Base-by-base conservation (phyloP, 257 asterid genomes). In the Scutellaria baicalensis region DNA sequence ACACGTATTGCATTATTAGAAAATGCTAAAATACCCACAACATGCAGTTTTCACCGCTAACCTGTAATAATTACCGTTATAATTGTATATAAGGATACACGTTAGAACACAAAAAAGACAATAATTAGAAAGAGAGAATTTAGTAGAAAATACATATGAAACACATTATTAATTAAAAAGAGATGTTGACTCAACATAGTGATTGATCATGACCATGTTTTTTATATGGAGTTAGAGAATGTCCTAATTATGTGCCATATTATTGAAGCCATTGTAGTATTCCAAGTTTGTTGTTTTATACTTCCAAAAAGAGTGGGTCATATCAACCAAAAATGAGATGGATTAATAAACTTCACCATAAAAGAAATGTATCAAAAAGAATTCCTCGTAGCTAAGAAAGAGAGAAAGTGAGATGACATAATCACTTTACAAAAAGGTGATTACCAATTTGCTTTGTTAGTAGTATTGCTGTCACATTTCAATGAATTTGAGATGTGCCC, bases 361-460 rank as follows among this genome's bases (percentile, higher is more conserved):
- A 69, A 80, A 71, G 78, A 78, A 68, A 11, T 33, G 73, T 71
- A 11, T 57, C 55, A 60, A 72, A 1, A 78, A 63, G 81, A 64
- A 81, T 47, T 78, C 85, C 73, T 73, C 38, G 65, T 72, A 73
- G 80, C 72, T 44, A 70, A 69, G 67, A 64, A 72, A 55, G 17
- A 40, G 59, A 71, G 64, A 74, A 54, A 56, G 69, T 42, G 78
- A 73, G 54, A 69, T 64, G 62, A 68, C 67, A 64, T 50, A 51
- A 77, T 72, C 43, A 76, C 87, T 85, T 87, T 87, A 76, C 36
- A 79, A 61, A 85, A 87, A 70, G 62, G 87, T 72, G 79, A 66
- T 65, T 67, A 71, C 20, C 79, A 27, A 31, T 76, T 78, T 79
- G 75, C 84, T 78, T 81, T 72, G 8, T 59, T 60, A 62, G 51